Evolutionary conservation across 495 filamentous ascomycete species (phyloP).

Genomic region (Hyaloscypha finlandica): DNA sequence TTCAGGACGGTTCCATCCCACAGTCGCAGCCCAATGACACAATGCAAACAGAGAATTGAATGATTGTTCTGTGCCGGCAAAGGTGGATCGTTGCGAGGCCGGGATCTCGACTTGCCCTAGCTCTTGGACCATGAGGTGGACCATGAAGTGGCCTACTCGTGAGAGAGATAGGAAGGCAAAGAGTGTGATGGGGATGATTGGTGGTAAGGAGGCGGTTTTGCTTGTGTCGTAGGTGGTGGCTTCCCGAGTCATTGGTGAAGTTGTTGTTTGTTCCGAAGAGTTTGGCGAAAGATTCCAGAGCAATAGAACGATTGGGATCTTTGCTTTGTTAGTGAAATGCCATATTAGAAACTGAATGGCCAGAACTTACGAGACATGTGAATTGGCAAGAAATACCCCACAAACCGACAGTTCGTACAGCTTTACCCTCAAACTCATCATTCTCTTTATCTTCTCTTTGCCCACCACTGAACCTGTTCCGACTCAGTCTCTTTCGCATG

Average conservation of each 20-base stretch:
- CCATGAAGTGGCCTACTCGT: constrained; percentile 42
- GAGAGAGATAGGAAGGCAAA: constrained; percentile 44
- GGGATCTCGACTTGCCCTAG: constrained; percentile 43
- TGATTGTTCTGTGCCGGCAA: constrained; percentile 44
- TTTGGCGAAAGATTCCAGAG: constrained; percentile 39
- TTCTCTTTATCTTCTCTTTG: constrained; percentile 19
- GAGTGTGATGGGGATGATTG: constrained; percentile 29
- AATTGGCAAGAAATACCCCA: constrained; percentile 43
- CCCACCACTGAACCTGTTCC: background rate
- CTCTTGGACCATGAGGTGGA: constrained; percentile 45
- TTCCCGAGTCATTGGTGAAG: background rate
- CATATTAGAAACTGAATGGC: background rate
- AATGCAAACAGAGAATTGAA: constrained; percentile 43
- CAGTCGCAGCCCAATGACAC: constrained; percentile 39
- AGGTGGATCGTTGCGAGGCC: constrained; percentile 39
- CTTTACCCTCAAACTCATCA: constrained; percentile 30
- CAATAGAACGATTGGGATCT: constrained; percentile 42
- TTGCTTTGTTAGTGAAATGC: background rate
- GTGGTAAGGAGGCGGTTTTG: background rate
- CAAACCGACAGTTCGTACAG: constrained; percentile 37
- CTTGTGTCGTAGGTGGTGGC: constrained; percentile 4
- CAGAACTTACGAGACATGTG: constrained; percentile 36
- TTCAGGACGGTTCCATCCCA: constrained; percentile 40
- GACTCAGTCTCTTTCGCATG: constrained; percentile 31
- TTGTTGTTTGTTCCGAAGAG: background rate